Evolutionary conservation across 2,329 filamentous ascomycete genomes (phyloP).

Genomic region (Colletotrichum sidae): DNA sequence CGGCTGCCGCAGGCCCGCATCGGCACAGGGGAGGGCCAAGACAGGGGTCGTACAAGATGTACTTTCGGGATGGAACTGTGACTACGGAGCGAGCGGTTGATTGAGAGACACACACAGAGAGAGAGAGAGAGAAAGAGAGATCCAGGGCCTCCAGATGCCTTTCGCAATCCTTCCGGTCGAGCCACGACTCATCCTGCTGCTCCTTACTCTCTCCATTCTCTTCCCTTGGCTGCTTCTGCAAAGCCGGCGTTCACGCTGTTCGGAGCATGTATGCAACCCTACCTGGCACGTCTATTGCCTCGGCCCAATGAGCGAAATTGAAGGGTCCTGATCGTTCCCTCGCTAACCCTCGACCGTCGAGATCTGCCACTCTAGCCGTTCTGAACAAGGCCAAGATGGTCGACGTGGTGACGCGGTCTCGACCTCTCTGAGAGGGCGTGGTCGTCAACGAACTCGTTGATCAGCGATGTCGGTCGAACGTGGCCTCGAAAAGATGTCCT

Average conservation of each 20-base stretch:
- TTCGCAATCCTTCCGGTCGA: slow-evolving; percentile 11
- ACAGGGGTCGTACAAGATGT: slow-evolving; percentile 21
- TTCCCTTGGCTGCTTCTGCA: slow-evolving; percentile 13
- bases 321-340: slow-evolving; percentile 15
- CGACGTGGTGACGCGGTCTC: slow-evolving; percentile 27
- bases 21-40: slow-evolving; percentile 31
- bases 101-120: background rate
- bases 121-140: background rate
- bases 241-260: slow-evolving; percentile 8
- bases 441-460: slow-evolving; percentile 6
- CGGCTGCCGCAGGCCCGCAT: slow-evolving; percentile 37
- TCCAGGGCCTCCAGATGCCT: slow-evolving; percentile 10
- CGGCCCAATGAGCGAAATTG: slow-evolving; percentile 21
- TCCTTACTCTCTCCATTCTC: background rate
- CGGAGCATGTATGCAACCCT: slow-evolving; percentile 33
- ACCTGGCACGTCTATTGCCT: slow-evolving; percentile 17
- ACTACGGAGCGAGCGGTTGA: slow-evolving; percentile 4
- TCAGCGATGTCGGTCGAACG: slow-evolving; percentile 22
- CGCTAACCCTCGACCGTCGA: slow-evolving; percentile 11
- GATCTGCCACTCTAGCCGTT: slow-evolving; percentile 22
- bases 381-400: slow-evolving; percentile 28
- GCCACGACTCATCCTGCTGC: background rate
- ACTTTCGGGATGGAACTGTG: slow-evolving; percentile 1
- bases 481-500: slow-evolving; percentile 1
- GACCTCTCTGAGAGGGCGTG: background rate